Percentiles rank a stretch among this genome's conserved stretches.
phyloP scores from a whole-genome alignment of 1,284 basidiomycete genomes.

The Cutaneotrichosporon arboriforme region DNA sequence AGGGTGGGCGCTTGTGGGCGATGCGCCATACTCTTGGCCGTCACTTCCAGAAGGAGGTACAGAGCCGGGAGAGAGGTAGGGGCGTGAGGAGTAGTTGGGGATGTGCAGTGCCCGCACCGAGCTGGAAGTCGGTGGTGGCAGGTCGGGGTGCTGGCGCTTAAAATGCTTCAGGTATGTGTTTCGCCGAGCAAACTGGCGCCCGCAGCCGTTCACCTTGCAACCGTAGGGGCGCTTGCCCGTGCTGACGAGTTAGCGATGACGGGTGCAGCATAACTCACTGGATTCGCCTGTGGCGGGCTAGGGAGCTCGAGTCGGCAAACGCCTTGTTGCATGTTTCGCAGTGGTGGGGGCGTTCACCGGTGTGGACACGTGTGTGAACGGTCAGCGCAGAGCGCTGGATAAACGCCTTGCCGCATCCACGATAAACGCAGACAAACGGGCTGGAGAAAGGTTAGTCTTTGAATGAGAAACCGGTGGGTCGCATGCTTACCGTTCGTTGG shows the following conservation, averaged over 20 bases:
- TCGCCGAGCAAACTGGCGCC: constrained; percentile 37
- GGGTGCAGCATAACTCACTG: constrained; percentile 46
- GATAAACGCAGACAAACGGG: constrained; percentile 43
- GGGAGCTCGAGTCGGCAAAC: constrained; percentile 55
- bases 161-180: constrained; percentile 45
- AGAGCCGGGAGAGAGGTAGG: constrained; percentile 15
- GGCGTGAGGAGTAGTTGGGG: constrained; percentile 6
- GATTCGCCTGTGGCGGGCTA: constrained; percentile 55
- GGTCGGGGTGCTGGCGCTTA: constrained; percentile 36
- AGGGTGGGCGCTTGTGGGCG: constrained; percentile 18
- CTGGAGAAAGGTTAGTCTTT: constrained; percentile 21
- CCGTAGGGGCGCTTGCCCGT: constrained; percentile 41
- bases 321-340: constrained; percentile 53
- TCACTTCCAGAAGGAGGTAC: constrained; percentile 15
- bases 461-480: background rate
- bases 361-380: constrained; percentile 50
- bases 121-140: constrained; percentile 30
- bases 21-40: constrained; percentile 22
- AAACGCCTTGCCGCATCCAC: constrained; percentile 45
- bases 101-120: constrained; percentile 19
- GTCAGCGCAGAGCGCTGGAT: constrained; percentile 49
- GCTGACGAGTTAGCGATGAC: constrained; percentile 23
- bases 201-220: constrained; percentile 33
- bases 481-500: constrained; percentile 42
- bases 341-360: constrained; percentile 55